phyloP scores from a whole-genome alignment of 306 rosid species.

The Acacia confusa region DNA sequence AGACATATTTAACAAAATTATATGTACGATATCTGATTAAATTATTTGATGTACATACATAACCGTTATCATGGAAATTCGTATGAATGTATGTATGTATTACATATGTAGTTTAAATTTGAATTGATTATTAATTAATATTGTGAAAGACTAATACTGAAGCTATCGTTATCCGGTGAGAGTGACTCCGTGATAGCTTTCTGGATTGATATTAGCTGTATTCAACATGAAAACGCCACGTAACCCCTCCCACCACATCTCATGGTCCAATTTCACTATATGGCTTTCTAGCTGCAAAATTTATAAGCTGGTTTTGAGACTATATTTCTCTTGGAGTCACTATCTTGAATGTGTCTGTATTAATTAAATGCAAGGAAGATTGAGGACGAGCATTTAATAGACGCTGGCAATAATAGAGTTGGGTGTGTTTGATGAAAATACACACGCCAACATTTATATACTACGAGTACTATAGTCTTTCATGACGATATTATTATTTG shows the following conservation, averaged over 20 bases:
- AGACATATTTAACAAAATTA: not conserved
- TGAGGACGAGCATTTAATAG: constrained; percentile 42
- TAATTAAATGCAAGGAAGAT: constrained; percentile 33
- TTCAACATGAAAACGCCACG: constrained; percentile 51
- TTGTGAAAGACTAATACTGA: not conserved
- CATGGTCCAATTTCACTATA: not conserved
- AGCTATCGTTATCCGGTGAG: constrained; percentile 51
- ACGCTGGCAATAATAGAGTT: constrained; percentile 51
- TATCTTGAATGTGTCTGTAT: constrained; percentile 22
- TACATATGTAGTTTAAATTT: not conserved
- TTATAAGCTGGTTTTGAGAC: not conserved
- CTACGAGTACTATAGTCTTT: not conserved
- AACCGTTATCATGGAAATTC: not conserved
- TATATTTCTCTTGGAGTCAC: not conserved
- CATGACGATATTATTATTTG: not conserved
- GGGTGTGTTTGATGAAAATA: constrained; percentile 37
- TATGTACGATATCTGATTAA: not conserved
- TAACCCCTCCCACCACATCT: constrained; percentile 25
- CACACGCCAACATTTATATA: constrained; percentile 35
- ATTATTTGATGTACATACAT: not conserved
- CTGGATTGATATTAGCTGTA: constrained; percentile 66
- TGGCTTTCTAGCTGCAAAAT: not conserved
- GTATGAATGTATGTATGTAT: not conserved
- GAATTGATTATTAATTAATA: not conserved
- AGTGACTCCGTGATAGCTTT: constrained; percentile 45